Conservation (phyloP, 176 grass and related monocot genomes). For the Musa schizocarpa region DNA sequence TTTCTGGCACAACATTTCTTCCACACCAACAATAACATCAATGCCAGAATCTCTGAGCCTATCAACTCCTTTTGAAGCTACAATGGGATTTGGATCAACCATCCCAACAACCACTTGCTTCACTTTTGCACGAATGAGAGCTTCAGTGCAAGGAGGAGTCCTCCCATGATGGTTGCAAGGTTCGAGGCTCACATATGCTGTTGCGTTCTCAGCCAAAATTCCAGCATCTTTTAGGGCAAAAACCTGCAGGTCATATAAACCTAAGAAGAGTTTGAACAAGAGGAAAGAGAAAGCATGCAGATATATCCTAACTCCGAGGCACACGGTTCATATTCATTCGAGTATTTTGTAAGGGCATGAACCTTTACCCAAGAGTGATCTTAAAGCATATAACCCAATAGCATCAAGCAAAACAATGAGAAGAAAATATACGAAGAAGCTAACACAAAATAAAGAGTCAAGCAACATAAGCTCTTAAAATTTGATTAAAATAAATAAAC, state of each 20-base stretch:
- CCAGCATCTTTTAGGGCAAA: conserved; percentile 87
- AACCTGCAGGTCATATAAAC: conserved; percentile 30
- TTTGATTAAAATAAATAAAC: too few relatives aligned
- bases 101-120: conserved; percentile 84
- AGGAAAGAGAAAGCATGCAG: not conserved
- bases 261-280: not conserved
- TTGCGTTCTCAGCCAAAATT: conserved; percentile 54
- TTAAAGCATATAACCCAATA: too few relatives aligned
- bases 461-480: too few relatives aligned
- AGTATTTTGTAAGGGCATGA: too few relatives aligned
- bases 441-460: too few relatives aligned
- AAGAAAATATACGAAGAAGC: too few relatives aligned
- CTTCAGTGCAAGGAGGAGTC: conserved; percentile 84
- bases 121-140: conserved; percentile 60
- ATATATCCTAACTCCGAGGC: not conserved
- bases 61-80: conserved; percentile 83
- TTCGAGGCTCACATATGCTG: conserved; percentile 79
- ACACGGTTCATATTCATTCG: not conserved
- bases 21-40: conserved; percentile 46
- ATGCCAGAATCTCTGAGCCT: conserved; percentile 57
- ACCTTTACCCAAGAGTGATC: too few relatives aligned
- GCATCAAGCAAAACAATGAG: too few relatives aligned
- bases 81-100: conserved; percentile 90
- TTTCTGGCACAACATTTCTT: conserved; percentile 53
- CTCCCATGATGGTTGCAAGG: conserved; percentile 84